Evolutionary conservation across 129 eudicot genomes (phyloP), one percentile per base, ranked within the genome.

Genomic region (carrot (Daucus carota)): DNA sequence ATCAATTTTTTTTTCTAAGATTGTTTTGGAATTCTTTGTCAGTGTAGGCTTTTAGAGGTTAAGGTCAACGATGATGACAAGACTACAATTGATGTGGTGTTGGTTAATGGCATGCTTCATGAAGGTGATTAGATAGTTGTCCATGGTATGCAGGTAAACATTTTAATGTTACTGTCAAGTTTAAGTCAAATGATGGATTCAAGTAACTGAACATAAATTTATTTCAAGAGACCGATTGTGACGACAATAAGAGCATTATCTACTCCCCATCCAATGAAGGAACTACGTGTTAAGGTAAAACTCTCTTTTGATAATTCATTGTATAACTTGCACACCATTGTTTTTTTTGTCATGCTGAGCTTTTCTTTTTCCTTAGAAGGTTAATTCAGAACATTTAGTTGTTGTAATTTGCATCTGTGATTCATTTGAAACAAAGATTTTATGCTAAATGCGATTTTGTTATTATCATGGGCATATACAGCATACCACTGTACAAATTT

Each of bases 21-120:
- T 41, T 75, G 47, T 33, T 8, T 79, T 76, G 60, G 70, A 73
- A 66, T 20, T n/a, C n/a, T 32, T 75, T 46, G 82, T 20, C 86
- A 93, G 98, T 93, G 97, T 82, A 93, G n/a, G n/a, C n/a, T n/a
- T n/a, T n/a, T n/a, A 92, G 98, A 93, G 88, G 97, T 93, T 78
- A 93, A 93, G 86, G 97, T 90, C 76, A 77, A 90, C 68, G 98
- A 90, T 86, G 98, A 97, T 10, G 97, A 85, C 84, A 96, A 47
- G n/a, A 90, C 97, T 66, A 93, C 98, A 32, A 87, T 93, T 14
- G 98, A 93, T 80, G 97, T 93, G 74, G 93, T 93, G 38, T 84
- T 93, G 73, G 98, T 90, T 26, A 93, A 90, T 73, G 96, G 98
- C 9, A 92, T 90, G 73, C 97, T 90, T 83, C 98, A 89, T 75